Evolutionary conservation across 495 filamentous ascomycete species (phyloP), one percentile per base, ranked within the genome.

Genomic region (Emericellopsis terricola): DNA sequence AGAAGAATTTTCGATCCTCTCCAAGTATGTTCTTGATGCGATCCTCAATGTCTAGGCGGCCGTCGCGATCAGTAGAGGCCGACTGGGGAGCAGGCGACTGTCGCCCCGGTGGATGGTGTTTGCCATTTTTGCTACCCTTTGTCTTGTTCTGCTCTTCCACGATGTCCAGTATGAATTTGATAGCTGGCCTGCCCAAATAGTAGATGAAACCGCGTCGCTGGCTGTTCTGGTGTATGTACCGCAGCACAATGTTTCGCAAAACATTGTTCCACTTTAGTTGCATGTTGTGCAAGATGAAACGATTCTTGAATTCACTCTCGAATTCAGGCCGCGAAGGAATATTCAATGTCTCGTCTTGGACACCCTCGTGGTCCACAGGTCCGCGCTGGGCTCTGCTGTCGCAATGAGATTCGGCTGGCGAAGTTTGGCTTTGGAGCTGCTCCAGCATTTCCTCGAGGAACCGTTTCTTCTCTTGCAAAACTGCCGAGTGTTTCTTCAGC

Each of bases 251-350:
- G 48, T 97, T 94, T 26, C 89, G 71, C 15, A 96, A 61, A 2
- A 85, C 73, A 48, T 97, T 96, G 55, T 91, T 96, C 89, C 89
- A 97, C 52, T 97, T 97, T 19, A 96, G 59, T 45, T 97, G 89
- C 45, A 84, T 71, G 48, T 96, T 97, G 61, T 97, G 89, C 16
- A 96, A 76, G 43, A 96, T 84, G 57, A 97, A 97, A 14, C 91
- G 78, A 46, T 97, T 97, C 53, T 91, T 91, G 68, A 94, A 97
- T 52, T 94, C 85, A 51, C 75, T 92, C 4, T 71, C 69, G 44
- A 80, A 78, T 34, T 87, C 80, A 14, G 73, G 67, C 6, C 62
- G 52, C 1, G 65, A 62, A n/a, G 59, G 54, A 7, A 57, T 51
- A 29, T 64, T 58, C 35, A 64, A 46, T 13, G 46, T 51, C 15